Evolutionary conservation across 345 rosid genomes (phyloP).

Genomic region (Brassica nigra): DNA sequence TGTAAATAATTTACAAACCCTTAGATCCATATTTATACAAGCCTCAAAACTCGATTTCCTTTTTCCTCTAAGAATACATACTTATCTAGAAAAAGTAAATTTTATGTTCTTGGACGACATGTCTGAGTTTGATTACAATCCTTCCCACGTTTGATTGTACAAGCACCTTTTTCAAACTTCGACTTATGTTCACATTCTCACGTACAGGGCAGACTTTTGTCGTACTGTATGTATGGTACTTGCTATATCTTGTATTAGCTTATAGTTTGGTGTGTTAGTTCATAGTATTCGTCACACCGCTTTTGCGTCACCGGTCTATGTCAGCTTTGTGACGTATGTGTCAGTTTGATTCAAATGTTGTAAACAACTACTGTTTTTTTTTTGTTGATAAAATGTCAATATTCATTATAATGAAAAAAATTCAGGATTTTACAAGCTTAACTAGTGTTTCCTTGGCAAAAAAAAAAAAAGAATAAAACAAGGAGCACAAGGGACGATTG

Average conservation of each 20-base stretch:
- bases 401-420: background rate
- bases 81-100: no score
- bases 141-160: background rate
- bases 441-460: no score
- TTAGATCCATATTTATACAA: no score
- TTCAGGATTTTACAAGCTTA: background rate
- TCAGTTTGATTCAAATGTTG: background rate
- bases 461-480: no score
- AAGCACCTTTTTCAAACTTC: background rate
- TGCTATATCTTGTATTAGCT: background rate
- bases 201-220: no score
- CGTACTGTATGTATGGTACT: no score
- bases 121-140: background rate
- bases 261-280: background rate
- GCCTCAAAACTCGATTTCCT: no score
- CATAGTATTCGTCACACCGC: background rate
- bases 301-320: background rate
- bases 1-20: no score
- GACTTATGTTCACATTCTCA: no score
- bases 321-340: background rate
- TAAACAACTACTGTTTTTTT: background rate
- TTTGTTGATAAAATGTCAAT: background rate
- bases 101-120: background rate
- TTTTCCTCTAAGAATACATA: no score
- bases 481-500: no score